Evolutionary conservation across 441 rosid genomes (phyloP), one percentile per base, ranked within the genome.

Genomic region (Jatropha podagrica): DNA sequence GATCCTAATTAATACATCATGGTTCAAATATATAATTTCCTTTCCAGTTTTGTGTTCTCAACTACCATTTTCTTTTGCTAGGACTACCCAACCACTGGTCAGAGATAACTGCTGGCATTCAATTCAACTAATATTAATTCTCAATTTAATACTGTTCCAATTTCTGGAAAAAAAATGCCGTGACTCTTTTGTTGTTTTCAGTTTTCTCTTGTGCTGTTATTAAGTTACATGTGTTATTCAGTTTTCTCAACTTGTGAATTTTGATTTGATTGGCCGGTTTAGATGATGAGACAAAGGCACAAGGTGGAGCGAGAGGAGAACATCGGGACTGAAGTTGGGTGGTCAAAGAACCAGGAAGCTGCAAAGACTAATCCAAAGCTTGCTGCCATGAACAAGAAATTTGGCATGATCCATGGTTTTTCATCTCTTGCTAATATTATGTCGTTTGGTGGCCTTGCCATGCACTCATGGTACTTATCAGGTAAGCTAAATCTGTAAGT

Each of bases 221-320:
- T 46, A n/a, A 65, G 12, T 32, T 66, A 6, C 18, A 23, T 55
- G 44, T 62, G 66, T 59, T 64, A 3, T 32, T 62, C 65, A 46
- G 54, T 56, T 37, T 14, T 76, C 20, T 55, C 17, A 67, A 18
- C 27, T 17, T 73, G 20, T 73, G 74, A 56, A 58, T 38, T 48
- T 23, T 71, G 55, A 7, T 55, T 61, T 75, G 65, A 32, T 42
- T 65, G 72, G 63, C 48, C 81, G 64, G 64, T 73, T 54, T 76
- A 92, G 97, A 87, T 89, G 91, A 90, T 92, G 97, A 90, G 85
- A 86, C 90, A 92, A 83, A 92, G 97, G 77, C 95, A 92, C 81
- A 92, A 89, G 80, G 89, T 92, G 42, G 97, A 90, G 80, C 83
- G 87, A 44, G 97, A 89, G 61, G 81, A 84, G 62, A 85, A 84